Percentiles rank a stretch among this genome's conserved stretches.
These are phyloP conservation scores for Phytophthora megakarya DNA, from an alignment of 352 stramenopile genomes.

Conservation along the genomic window DNA sequence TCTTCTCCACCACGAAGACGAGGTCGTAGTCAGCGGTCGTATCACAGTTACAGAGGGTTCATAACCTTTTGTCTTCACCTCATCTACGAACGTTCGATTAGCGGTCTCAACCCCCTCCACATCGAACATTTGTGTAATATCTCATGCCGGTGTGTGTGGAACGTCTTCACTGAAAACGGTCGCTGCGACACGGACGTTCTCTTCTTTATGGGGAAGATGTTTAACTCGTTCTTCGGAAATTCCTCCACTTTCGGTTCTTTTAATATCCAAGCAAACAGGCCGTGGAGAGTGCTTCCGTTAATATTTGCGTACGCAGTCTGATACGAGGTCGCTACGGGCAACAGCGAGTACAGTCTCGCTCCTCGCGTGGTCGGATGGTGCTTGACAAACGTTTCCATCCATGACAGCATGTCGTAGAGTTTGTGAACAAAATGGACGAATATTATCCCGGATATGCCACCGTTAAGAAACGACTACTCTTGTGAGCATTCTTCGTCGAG, in stretches of 20 bases:
- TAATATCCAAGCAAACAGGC: conserved; percentile 9
- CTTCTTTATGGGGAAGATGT: background rate
- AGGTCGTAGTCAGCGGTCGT: background rate
- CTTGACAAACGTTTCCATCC: conserved; percentile 12
- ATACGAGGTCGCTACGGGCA: conserved; percentile 10
- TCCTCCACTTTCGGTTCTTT: background rate
- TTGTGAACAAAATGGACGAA: conserved; percentile 14
- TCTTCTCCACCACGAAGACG: background rate
- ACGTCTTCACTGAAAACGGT: background rate
- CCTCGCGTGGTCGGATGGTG: conserved; percentile 12
- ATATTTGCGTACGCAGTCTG: conserved; percentile 9
- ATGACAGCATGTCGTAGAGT: conserved; percentile 12
- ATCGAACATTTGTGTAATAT: background rate
- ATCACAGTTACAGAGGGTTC: background rate
- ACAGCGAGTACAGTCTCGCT: conserved; percentile 14
- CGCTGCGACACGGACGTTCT: background rate
- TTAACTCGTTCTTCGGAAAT: background rate
- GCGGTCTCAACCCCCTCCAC: conserved; percentile 5
- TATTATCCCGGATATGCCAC: background rate
- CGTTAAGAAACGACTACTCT: conserved; percentile 12
- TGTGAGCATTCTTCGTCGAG: no score
- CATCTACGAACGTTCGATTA: conserved; percentile 13
- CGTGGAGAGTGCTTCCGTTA: conserved; percentile 18
- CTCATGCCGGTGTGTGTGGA: background rate
- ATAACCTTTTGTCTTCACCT: conserved; percentile 22